Evolutionary conservation across 2,329 filamentous ascomycete species (phyloP).

Genomic region (Pseudogymnoascus sp.): DNA sequence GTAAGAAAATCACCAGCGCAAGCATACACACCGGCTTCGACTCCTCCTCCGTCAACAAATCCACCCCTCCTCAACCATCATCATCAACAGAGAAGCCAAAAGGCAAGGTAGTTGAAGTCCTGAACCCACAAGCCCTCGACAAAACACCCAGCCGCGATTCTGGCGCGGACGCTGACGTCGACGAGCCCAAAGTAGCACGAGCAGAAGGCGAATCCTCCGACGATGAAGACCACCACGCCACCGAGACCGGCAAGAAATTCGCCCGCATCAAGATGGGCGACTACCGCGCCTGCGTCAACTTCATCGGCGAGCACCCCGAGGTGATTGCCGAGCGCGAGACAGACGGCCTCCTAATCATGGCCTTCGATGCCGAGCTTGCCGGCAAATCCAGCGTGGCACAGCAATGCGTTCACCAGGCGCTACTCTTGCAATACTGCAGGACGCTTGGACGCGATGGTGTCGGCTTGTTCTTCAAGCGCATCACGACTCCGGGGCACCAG

Average conservation of each 20-base stretch:
- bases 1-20: slow-evolving; percentile 89
- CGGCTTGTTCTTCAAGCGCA: slow-evolving; percentile 88
- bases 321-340: slow-evolving; percentile 80
- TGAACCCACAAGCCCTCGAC: slow-evolving; percentile 54
- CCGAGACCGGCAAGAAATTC: slow-evolving; percentile 70
- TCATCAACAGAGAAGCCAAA: slow-evolving; percentile 27
- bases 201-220: slow-evolving; percentile 51
- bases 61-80: slow-evolving; percentile 25
- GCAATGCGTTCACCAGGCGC: slow-evolving; percentile 86
- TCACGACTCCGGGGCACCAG: slow-evolving; percentile 82
- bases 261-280: slow-evolving; percentile 67
- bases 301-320: slow-evolving; percentile 68
- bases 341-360: slow-evolving; percentile 82
- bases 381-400: slow-evolving; percentile 66
- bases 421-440: slow-evolving; percentile 90
- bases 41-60: slow-evolving; percentile 70
- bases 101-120: slow-evolving; percentile 55
- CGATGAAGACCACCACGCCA: slow-evolving; percentile 67
- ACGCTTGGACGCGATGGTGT: slow-evolving; percentile 74
- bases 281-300: slow-evolving; percentile 64
- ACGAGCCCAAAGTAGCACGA: slow-evolving; percentile 39
- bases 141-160: slow-evolving; percentile 37
- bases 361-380: slow-evolving; percentile 80
- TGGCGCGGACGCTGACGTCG: slow-evolving; percentile 53
- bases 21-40: slow-evolving; percentile 83